Percentiles rank a stretch among this genome's conserved stretches.
Evolutionary conservation across 352 stramenopile genomes (phyloP).

Genomic region (Hyaloperonospora brassicae): DNA sequence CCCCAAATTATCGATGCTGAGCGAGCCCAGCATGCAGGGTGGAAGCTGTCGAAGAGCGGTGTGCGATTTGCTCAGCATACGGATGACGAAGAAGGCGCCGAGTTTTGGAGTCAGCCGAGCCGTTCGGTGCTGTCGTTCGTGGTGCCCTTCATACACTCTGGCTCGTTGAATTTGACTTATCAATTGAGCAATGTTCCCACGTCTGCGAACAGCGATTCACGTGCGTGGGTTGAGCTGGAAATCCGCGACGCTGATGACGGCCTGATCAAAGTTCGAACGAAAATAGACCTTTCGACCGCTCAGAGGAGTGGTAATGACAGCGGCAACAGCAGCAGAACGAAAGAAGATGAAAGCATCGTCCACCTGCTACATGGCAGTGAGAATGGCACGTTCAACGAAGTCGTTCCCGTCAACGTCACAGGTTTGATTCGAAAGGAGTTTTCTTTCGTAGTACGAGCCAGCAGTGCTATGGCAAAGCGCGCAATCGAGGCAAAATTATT

Average conservation of each 20-base stretch:
- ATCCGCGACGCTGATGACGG: slow-evolving; percentile 20
- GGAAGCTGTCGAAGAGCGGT: slow-evolving; percentile 61
- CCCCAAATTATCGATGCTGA: slow-evolving; percentile 43
- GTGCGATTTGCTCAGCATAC: slow-evolving; percentile 37
- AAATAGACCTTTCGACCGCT: slow-evolving; percentile 9
- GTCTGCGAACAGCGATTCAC: slow-evolving; percentile 44
- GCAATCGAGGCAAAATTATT: slow-evolving; percentile 45
- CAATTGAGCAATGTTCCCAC: slow-evolving; percentile 52
- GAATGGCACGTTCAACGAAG: slow-evolving; percentile 56
- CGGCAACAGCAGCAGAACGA: slow-evolving; percentile 1
- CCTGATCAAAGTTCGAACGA: slow-evolving; percentile 14
- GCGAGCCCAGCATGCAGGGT: slow-evolving; percentile 33
- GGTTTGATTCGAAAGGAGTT: slow-evolving; percentile 40
- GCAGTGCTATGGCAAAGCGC: slow-evolving; percentile 32
- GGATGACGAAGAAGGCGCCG: slow-evolving; percentile 15
- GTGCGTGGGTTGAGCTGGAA: slow-evolving; percentile 69
- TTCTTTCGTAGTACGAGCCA: slow-evolving; percentile 48
- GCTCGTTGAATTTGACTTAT: slow-evolving; percentile 60
- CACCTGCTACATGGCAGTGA: slow-evolving; percentile 54
- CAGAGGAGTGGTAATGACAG: slow-evolving; percentile 8
- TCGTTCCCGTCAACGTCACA: slow-evolving; percentile 51
- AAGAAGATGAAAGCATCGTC: slow-evolving; percentile 27
- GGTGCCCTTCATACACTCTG: slow-evolving; percentile 42
- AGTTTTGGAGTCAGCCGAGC: slow-evolving; percentile 21
- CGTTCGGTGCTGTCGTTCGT: slow-evolving; percentile 52